phyloP scores from a whole-genome alignment of 2,329 filamentous ascomycete genomes.

The Colletotrichum zoysiae region DNA sequence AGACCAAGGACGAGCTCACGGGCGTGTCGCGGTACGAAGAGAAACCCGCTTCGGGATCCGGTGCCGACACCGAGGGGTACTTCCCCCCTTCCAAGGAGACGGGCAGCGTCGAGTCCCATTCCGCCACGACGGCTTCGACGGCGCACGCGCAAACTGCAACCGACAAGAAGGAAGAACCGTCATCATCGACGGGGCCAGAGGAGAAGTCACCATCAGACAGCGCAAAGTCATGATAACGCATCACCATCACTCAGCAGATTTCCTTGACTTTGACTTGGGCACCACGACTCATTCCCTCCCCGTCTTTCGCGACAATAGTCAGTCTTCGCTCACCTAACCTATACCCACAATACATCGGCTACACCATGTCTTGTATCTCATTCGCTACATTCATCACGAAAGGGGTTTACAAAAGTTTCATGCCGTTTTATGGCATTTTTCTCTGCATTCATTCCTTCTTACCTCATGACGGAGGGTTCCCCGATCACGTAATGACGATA shows the following conservation, averaged over 20 bases:
- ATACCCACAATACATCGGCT: slow-evolving; percentile 29
- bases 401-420: not conserved
- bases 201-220: slow-evolving; percentile 8
- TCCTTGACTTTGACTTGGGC: not conserved
- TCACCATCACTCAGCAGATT: not conserved
- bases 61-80: not conserved
- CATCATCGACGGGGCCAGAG: not conserved
- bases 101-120: not conserved
- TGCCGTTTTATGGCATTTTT: not conserved
- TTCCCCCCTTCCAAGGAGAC: not conserved
- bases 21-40: slow-evolving; percentile 25
- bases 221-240: slow-evolving; percentile 19
- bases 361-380: not conserved
- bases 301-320: slow-evolving; percentile 12
- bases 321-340: slow-evolving; percentile 26
- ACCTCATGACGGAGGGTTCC: not conserved
- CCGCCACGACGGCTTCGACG: not conserved
- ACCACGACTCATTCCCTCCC: not conserved
- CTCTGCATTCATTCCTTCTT: not conserved
- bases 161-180: not conserved
- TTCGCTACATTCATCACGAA: not conserved
- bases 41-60: not conserved
- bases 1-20: slow-evolving; percentile 3
- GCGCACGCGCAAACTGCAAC: slow-evolving; percentile 1
- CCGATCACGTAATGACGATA: not conserved